phyloP scores from a whole-genome alignment of 805 yeast genomes.

The Candida coquimbonensis region DNA sequence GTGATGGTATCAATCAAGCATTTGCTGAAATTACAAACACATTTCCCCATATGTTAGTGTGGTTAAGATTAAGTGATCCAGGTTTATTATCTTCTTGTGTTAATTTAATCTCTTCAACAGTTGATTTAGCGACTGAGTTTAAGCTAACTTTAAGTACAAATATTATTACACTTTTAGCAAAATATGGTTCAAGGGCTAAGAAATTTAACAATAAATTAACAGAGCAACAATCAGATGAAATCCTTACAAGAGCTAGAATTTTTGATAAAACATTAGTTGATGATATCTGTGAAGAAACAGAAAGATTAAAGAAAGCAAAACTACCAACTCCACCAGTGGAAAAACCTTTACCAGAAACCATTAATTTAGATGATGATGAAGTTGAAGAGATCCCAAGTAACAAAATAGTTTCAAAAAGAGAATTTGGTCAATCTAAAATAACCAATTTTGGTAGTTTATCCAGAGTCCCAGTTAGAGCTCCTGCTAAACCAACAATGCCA shows the following conservation, averaged over 20 bases:
- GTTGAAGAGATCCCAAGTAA: constrained; percentile 1
- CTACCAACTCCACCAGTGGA: constrained; percentile 7
- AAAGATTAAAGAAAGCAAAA: constrained; percentile 28
- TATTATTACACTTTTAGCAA: constrained; percentile 50
- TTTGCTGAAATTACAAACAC: constrained; percentile 53
- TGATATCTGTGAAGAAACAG: constrained; percentile 37
- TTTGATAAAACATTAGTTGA: constrained; percentile 52
- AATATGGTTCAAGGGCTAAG: constrained; percentile 59
- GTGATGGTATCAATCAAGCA: constrained; percentile 26
- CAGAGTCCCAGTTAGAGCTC: constrained; percentile 20
- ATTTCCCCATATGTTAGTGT: constrained; percentile 59
- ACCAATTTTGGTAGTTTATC: constrained; percentile 33
- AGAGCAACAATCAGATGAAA: constrained; percentile 56
- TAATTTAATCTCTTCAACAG: constrained; percentile 53
- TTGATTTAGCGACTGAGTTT: constrained; percentile 56
- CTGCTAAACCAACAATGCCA: constrained; percentile 24
- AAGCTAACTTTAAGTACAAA: constrained; percentile 43
- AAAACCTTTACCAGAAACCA: constrained; percentile 1
- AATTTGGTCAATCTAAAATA: constrained; percentile 27
- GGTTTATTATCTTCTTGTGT: constrained; percentile 72
- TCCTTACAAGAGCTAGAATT: constrained; percentile 52
- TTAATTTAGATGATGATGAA: constrained; percentile 2
- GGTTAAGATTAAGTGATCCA: constrained; percentile 79
- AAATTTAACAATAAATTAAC: constrained; percentile 64
- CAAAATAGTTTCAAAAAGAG: background rate